Conservation (phyloP, 208 protist genomes). For the Acanthamoeba royreba region DNA sequence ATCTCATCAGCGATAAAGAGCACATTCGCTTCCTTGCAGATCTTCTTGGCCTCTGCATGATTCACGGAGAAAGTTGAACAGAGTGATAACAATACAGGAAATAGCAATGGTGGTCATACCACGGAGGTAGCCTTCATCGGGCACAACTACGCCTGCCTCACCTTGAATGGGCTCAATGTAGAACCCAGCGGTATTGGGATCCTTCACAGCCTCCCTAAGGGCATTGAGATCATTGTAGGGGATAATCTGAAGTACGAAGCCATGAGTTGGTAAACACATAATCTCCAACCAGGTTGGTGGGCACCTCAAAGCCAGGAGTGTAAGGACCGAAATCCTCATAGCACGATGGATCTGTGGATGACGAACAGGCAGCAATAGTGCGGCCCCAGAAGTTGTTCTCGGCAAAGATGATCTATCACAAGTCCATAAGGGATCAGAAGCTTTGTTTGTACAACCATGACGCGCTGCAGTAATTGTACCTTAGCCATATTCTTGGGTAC, state of each 20-base stretch:
- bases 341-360: constrained; percentile 81
- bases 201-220: not conserved
- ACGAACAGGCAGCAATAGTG: constrained; percentile 83
- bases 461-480: constrained; percentile 1
- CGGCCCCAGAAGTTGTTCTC: constrained; percentile 88
- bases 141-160: constrained; percentile 89
- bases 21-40: constrained; percentile 88
- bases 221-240: constrained; percentile 57
- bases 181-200: constrained; percentile 77
- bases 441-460: no score
- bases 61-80: not conserved
- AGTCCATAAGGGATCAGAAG: constrained; percentile 56
- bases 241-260: constrained; percentile 12
- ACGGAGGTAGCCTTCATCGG: constrained; percentile 82
- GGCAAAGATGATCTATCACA: constrained; percentile 65
- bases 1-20: constrained; percentile 86
- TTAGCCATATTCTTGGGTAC: constrained; percentile 80
- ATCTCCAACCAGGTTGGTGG: not conserved
- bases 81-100: constrained; percentile 67
- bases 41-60: not conserved
- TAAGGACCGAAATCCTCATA: constrained; percentile 82
- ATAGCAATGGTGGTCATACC: not conserved
- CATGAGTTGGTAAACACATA: no score
- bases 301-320: constrained; percentile 76
- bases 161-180: constrained; percentile 93